Conservation (phyloP, 2,329 filamentous ascomycete species). For the Fusarium stilboides region DNA sequence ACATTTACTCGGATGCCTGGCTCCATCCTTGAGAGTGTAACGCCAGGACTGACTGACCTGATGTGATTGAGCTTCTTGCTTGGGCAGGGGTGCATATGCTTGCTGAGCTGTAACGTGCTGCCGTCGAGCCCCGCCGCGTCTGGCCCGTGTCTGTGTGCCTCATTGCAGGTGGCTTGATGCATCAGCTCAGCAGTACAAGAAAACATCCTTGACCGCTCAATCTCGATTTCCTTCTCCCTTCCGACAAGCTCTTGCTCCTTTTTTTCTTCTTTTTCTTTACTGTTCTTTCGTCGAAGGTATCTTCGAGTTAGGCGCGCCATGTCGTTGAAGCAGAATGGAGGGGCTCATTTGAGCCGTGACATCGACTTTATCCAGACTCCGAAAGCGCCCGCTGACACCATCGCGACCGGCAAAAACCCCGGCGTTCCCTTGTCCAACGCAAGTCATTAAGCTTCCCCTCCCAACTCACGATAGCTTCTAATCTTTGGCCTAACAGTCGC, state of each 20-base stretch:
- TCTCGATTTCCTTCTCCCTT: constrained; percentile 19
- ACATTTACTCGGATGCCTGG: background rate
- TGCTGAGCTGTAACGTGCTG: background rate
- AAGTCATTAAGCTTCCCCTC: background rate
- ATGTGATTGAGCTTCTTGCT: background rate
- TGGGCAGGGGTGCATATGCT: constrained; percentile 19
- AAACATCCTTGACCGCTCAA: constrained; percentile 36
- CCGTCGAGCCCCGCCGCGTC: constrained; percentile 28
- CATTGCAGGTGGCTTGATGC: constrained; percentile 38
- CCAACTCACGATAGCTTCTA: background rate
- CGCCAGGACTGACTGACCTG: no score
- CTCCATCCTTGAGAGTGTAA: no score
- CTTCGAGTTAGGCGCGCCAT: constrained; percentile 12
- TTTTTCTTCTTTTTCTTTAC: background rate
- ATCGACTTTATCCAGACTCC: constrained; percentile 47
- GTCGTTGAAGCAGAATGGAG: constrained; percentile 37
- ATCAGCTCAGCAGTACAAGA: constrained; percentile 12
- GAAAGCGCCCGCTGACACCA: constrained; percentile 27
- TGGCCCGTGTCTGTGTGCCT: constrained; percentile 15
- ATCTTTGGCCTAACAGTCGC: constrained; percentile 70
- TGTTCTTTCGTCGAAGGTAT: background rate
- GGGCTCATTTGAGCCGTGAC: constrained; percentile 42
- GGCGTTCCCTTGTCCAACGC: constrained; percentile 41
- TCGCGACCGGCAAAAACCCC: constrained; percentile 34
- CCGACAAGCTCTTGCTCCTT: background rate